These are phyloP conservation scores for Globisporangium canariense DNA, from an alignment of 352 stramenopile species.

Conservation along the genomic window DNA sequence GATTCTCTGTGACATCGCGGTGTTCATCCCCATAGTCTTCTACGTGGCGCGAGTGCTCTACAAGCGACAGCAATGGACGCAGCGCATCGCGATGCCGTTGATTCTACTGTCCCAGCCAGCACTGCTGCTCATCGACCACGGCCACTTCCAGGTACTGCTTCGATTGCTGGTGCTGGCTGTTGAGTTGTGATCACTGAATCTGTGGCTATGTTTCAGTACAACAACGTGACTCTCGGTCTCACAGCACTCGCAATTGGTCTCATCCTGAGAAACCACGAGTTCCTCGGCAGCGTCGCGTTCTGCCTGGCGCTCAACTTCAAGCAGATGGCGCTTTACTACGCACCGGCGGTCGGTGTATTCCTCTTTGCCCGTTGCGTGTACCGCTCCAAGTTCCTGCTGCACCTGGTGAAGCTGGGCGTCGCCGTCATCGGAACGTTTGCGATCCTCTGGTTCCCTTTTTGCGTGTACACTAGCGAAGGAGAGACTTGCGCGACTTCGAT, in stretches of 20 bases:
- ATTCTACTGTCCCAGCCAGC: constrained; percentile 84
- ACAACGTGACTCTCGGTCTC: constrained; percentile 96
- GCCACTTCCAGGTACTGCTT: constrained; percentile 94
- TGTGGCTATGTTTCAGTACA: constrained; percentile 79
- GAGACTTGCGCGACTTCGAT: constrained; percentile 60
- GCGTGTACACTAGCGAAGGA: constrained; percentile 35
- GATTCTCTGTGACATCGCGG: constrained; percentile 87
- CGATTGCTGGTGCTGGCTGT: not conserved
- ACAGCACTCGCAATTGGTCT: constrained; percentile 64
- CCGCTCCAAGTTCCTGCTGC: constrained; percentile 38
- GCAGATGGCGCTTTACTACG: constrained; percentile 99
- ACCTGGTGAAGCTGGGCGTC: constrained; percentile 69
- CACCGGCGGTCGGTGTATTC: constrained; percentile 91
- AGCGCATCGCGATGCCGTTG: constrained; percentile 54
- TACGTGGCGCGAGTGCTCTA: constrained; percentile 47
- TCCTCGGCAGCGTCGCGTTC: constrained; percentile 86
- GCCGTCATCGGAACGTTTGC: constrained; percentile 90
- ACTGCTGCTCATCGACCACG: constrained; percentile 96
- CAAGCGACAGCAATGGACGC: constrained; percentile 41
- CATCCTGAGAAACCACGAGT: constrained; percentile 74
- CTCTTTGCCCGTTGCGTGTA: constrained; percentile 89
- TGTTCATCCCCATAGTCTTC: constrained; percentile 85
- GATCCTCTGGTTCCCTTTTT: constrained; percentile 91
- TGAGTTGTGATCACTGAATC: not conserved
- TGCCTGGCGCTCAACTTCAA: constrained; percentile 97